Evolutionary conservation across 345 rosid genomes (phyloP), one percentile per base, ranked within the genome.

Genomic region (Hibiscus trionum): DNA sequence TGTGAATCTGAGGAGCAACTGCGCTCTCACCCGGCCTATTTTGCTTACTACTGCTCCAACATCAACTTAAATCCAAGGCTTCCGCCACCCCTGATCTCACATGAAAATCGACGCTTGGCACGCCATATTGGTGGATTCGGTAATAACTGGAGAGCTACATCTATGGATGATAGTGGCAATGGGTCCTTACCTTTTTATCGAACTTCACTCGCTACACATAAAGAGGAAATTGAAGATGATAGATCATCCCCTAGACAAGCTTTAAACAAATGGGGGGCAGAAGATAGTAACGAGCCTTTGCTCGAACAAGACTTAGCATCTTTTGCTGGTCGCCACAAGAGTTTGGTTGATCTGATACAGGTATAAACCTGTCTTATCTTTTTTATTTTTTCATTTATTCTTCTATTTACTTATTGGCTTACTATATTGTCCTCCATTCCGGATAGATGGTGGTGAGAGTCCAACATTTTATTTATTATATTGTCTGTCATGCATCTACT

Each of bases 61-160:
- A 83, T 93, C 74, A 91, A 93, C 83, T 78, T 90, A 83, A 93
- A 93, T 78, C 98, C 96, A 59, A 86, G 98, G 79, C 96, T 93
- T 59, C 96, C 97, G 69, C 96, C 91, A 33, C 98, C 97, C n/a
- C 84, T 89, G 8, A 87, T 88, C 29, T 93, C 97, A 64, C 85
- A 85, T 72, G 96, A 93, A 78, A 91, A 87, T 72, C 84, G 80
- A 55, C 86, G 80, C 57, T 80, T 91, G 82, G 80, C 80, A 49
- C 84, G 85, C 52, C 93, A 88, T 83, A 84, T 89, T 70, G 90
- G 91, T 88, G 87, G 86, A 66, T 66, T 85, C 57, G 88, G 86
- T 61, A 88, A 82, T 80, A 84, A 76, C 73, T 70, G 74, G 85
- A 76, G 75, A 70, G 66, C 83, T 10, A 70, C 80, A 50, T 84